Evolutionary conservation across 1,284 basidiomycete species (phyloP), one percentile per base, ranked within the genome.

Genomic region (Schizophyllum commune): DNA sequence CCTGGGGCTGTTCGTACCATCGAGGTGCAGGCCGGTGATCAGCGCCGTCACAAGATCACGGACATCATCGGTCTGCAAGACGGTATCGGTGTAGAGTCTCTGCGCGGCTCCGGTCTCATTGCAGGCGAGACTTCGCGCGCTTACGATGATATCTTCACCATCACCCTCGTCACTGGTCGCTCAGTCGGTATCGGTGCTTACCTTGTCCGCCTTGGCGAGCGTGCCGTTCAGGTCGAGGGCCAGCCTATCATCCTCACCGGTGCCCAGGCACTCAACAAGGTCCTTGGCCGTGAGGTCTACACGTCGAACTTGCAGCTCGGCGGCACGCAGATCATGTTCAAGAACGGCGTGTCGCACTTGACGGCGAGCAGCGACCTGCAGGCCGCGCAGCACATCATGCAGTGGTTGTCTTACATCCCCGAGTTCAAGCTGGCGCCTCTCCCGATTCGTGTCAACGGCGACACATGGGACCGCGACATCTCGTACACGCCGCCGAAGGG

Each of bases 181-280:
- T 98, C 96, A 5, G 97, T 99, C 68, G 97, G 97, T 77, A 99
- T 99, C 69, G 97, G 97, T 72, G 97, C 97, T 51, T 99, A 99
- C 76, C 91, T 99, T 61, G 96, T 99, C 61, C 94, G 97, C 69
- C 86, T 99, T 52, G 97, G 97, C 69, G 93, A 99, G 79, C 91
- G 97, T 70, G 93, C 97, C 3, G 94, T 99, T 58, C 97, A 99
- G 75, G 97, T 99, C 60, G 97, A 98, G 76, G 96, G 96, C 57
- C 96, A 98, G 71, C 97, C 97, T 1, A 98, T 99, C 78, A 99
- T 99, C 74, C 86, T 99, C 64, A 99, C 97, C 13, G 97, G 97
- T 71, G 96, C 96, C 54, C 86, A 88, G 34, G 97, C 97, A 5
- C 86, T 99, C 69, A 99, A 99, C 85, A 99, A 99, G 80, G 96